Conservation (phyloP, 2,329 filamentous ascomycete species). For the Fusarium torulosum region DNA sequence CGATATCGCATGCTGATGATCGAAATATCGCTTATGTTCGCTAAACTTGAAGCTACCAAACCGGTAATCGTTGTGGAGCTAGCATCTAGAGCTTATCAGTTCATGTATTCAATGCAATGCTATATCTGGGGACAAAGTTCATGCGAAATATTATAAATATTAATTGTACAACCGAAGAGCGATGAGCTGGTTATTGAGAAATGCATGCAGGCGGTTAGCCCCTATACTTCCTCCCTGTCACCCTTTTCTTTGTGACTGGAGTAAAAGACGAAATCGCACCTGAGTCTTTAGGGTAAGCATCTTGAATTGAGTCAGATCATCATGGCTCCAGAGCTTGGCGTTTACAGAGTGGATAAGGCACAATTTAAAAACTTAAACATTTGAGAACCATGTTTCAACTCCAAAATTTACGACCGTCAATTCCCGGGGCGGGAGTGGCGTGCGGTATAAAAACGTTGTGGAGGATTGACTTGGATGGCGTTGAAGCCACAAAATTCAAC, state of each 20-base stretch:
- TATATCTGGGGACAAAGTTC: not conserved
- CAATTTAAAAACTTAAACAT: not conserved
- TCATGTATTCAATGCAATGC: conserved; percentile 2
- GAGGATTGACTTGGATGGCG: conserved; percentile 13
- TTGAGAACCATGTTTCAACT: conserved; percentile 19
- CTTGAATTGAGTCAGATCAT: not conserved
- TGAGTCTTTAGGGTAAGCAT: conserved; percentile 9
- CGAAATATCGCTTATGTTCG: conserved; percentile 31
- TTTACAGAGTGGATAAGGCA: conserved; percentile 6
- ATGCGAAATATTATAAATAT: not conserved
- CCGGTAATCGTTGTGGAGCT: not conserved
- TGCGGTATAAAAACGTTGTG: conserved; percentile 1
- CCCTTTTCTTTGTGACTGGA: not conserved
- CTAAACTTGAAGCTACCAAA: not conserved
- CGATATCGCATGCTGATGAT: conserved; percentile 20
- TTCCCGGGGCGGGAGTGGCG: conserved; percentile 35
- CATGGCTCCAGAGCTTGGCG: not conserved
- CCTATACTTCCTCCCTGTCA: not conserved
- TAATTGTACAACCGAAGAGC: too few species aligned
- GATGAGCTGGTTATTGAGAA: too few species aligned
- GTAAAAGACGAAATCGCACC: not conserved
- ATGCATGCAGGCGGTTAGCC: not conserved
- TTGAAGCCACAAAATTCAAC: conserved; percentile 23
- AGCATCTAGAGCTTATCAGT: conserved; percentile 6
- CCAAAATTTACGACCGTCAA: conserved; percentile 11